Base-by-base conservation (phyloP, 2,329 filamentous ascomycete species). In the Endoconidiophora polonica region DNA sequence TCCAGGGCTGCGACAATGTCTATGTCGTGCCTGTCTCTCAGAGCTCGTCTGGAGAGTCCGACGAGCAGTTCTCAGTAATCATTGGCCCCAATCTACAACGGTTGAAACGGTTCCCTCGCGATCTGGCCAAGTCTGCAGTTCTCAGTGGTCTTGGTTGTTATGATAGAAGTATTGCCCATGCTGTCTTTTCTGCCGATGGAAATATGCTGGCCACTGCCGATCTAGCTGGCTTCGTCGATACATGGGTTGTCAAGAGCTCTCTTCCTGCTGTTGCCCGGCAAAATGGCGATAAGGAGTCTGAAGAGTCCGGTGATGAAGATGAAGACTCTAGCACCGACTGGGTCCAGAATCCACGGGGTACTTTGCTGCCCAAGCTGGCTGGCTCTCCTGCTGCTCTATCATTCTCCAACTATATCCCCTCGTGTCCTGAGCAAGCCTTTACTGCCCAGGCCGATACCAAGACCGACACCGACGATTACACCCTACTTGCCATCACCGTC, bases 181-280 rank as follows among this genome's bases (percentile, higher is more conserved):
- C 81, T 23, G 72, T 80, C 2, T 95, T 96, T 63, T 88, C 87
- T 7, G 70, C 79, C 4, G 83, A 94, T 61, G 86, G 84, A 60
- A 78, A 74, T 56, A 76, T 94, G 55, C 68, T 96, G 44, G 87
- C 83, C 6, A 76, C 80, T 26, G 80, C 82, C 44, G 90, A 95
- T 62, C 65, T 95, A 48, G 80, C 83, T 41, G 91, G 91, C 41
- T 86, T 81, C 63, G 71, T 96, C 29, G 88, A 96, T 60, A 86
- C 81, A 16, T 98, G 88, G 84, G 67, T 86, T 1, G 65, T 94
- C 49, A 72, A 77, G 59, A 65, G 66, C 50, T 62, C 65, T 37
- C 61, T 59, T 24, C 61, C 62, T 6, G 56, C 55, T 2, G 57
- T 62, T 23, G 50, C 54, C 14, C 44, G 57, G 46, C 56, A 60